Base-by-base conservation (phyloP, 106 monocot species). In the Phalaenopsis equestris region DNA sequence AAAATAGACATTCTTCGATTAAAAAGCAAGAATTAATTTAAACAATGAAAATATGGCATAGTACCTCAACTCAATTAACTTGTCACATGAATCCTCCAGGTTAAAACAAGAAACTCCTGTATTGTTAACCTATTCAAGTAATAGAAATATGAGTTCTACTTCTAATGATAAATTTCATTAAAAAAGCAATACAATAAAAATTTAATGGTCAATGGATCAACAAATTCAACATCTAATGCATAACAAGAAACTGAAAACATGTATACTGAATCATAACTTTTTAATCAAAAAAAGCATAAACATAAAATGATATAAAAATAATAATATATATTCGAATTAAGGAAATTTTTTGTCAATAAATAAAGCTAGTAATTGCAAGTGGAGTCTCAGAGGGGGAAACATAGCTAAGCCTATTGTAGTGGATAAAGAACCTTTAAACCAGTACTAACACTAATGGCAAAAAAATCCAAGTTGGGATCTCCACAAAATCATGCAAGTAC, bases 21-120 rank as follows among this genome's bases (percentile, higher is more conserved):
- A 68, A 9, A 38, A 37, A 37, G 12, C 12, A 30, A 37, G 8
- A 37, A 68, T 68, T 68, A 37, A 68, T 38, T 4, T 8, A 42
- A 73, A 73, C 17, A 17, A 18, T 43, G 41, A 74, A 45, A 18
- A 74, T 45, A 43, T 74, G 1, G 45, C 43, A 39, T 45, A 19
- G 43, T 74, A 74, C 74, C 74, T 74, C 11, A 36, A 7, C 41
- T 45, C 42, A 45, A 42, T 74, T 6, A n/a, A 42, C 74, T 42
- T 74, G 42, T 74, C 43, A 45, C 19, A 74, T 19, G 45, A 74
- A 6, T 74, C 43, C 74, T 74, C 74, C 74, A 74, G 45, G 43
- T 74, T 74, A 9, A 74, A n/a, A 74, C 15, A 74, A 74, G 74
- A 74, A 74, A 8, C 41, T 72, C 74, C 74, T 45, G n/a, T 74